Conservation (phyloP, 2,329 filamentous ascomycete species). For the Arthrobotrys musiformis region DNA sequence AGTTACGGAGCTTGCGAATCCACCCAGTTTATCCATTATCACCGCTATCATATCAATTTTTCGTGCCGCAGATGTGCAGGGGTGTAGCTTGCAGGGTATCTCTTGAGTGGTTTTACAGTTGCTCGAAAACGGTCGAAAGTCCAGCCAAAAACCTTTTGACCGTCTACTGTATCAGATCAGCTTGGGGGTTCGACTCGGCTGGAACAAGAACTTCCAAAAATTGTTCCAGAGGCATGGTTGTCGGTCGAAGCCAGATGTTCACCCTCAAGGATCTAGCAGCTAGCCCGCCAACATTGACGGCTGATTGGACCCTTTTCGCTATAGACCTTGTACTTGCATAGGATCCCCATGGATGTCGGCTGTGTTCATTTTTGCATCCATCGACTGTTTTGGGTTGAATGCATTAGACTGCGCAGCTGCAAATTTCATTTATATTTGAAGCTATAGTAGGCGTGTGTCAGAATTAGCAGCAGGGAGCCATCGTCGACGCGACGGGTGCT, state of each 20-base stretch:
- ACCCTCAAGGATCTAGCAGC: constrained; percentile 27
- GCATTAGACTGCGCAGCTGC: constrained; percentile 33
- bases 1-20: constrained; percentile 22
- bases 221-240: constrained; percentile 36
- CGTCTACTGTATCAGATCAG: constrained; percentile 12
- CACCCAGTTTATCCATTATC: constrained; percentile 54
- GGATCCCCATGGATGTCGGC: constrained; percentile 19
- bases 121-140: constrained; percentile 37
- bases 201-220: constrained; percentile 2
- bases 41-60: constrained; percentile 49
- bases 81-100: constrained; percentile 30
- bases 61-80: constrained; percentile 50
- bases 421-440: constrained; percentile 36
- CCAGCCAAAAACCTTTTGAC: constrained; percentile 4
- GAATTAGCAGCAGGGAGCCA: background rate
- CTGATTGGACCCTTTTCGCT: constrained; percentile 39
- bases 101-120: constrained; percentile 53
- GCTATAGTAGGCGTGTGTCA: constrained; percentile 28
- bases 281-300: constrained; percentile 18
- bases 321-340: constrained; percentile 31
- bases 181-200: constrained; percentile 6
- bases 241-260: constrained; percentile 37
- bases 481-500: constrained; percentile 13
- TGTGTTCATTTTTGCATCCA: constrained; percentile 25
- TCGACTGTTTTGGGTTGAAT: constrained; percentile 26